A percentile compares a stretch with the other conserved stretches of the same genome.
Conservation (phyloP, 2,329 filamentous ascomycete genomes). For the Paracoccidioides brasiliensis region DNA sequence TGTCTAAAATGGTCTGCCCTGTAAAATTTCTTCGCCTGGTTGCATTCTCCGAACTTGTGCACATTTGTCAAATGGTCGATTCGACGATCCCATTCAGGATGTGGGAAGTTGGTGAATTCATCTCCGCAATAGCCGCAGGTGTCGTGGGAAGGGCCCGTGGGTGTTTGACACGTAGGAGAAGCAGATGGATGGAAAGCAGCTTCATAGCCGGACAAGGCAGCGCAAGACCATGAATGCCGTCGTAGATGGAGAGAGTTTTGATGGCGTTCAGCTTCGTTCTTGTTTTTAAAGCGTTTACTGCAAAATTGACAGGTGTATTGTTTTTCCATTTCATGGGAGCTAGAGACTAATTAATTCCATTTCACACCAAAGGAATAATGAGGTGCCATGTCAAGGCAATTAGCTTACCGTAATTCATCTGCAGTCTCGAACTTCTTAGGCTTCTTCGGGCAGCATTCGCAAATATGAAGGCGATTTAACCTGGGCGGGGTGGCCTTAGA, state of each 20-base stretch:
- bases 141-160: slow-evolving; percentile 40
- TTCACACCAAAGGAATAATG: background rate
- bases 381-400: background rate
- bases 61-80: slow-evolving; percentile 77
- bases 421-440: slow-evolving; percentile 84
- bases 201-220: slow-evolving; percentile 60
- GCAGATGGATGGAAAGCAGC: slow-evolving; percentile 78
- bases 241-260: slow-evolving; percentile 90
- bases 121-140: slow-evolving; percentile 92
- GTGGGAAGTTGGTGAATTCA: slow-evolving; percentile 62
- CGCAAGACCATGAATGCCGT: slow-evolving; percentile 93
- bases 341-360: slow-evolving; percentile 25
- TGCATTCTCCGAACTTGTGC: slow-evolving; percentile 97
- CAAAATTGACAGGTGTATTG: slow-evolving; percentile 91
- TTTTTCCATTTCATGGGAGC: slow-evolving; percentile 83
- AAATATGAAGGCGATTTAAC: slow-evolving; percentile 53
- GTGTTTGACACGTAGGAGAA: slow-evolving; percentile 24
- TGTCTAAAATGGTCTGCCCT: slow-evolving; percentile 95
- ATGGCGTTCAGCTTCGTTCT: slow-evolving; percentile 93
- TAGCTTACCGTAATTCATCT: slow-evolving; percentile 67
- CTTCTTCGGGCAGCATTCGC: slow-evolving; percentile 94
- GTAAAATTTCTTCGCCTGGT: slow-evolving; percentile 96
- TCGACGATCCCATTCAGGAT: slow-evolving; percentile 77
- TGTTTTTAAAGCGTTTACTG: slow-evolving; percentile 95
- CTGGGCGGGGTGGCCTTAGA: slow-evolving; percentile 30